These are phyloP conservation scores for Artomyces pyxidatus DNA, from an alignment of 768 basidiomycete species.

Conservation along the genomic window DNA sequence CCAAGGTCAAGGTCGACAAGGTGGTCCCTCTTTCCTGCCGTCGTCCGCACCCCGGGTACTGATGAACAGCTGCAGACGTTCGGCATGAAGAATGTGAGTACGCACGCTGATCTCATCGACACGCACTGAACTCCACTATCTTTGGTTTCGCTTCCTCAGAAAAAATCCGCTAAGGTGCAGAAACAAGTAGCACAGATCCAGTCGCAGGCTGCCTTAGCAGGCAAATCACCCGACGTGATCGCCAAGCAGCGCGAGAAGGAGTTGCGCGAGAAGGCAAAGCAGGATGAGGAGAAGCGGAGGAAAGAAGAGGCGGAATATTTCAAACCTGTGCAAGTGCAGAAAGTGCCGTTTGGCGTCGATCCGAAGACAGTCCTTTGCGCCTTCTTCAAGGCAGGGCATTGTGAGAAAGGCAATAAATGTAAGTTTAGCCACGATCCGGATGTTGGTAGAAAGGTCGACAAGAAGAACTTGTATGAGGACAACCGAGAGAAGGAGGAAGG, in stretches of 20 bases:
- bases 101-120: not conserved
- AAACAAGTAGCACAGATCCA: conserved; percentile 75
- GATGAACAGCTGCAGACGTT: conserved; percentile 51
- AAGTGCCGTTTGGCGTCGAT: conserved; percentile 91
- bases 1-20: conserved; percentile 80
- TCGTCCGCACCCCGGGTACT: conserved; percentile 17
- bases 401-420: conserved; percentile 92
- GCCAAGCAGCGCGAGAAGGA: conserved; percentile 86
- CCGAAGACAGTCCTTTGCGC: conserved; percentile 91
- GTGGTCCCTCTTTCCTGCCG: conserved; percentile 30
- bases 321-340: conserved; percentile 74
- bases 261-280: conserved; percentile 62
- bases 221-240: conserved; percentile 72
- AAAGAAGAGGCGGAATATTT: conserved; percentile 83
- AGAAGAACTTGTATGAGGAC: conserved; percentile 93
- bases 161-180: conserved; percentile 90
- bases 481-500: conserved; percentile 68
- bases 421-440: conserved; percentile 95
- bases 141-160: too few relatives aligned
- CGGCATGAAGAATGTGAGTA: conserved; percentile 78
- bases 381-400: conserved; percentile 86
- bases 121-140: conserved; percentile 1
- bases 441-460: conserved; percentile 86
- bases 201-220: conserved; percentile 61
- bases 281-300: conserved; percentile 73